Evolutionary conservation across 805 yeast species (phyloP), one percentile per base, ranked within the genome.

Genomic region (Alloascoidea hylecoeti): DNA sequence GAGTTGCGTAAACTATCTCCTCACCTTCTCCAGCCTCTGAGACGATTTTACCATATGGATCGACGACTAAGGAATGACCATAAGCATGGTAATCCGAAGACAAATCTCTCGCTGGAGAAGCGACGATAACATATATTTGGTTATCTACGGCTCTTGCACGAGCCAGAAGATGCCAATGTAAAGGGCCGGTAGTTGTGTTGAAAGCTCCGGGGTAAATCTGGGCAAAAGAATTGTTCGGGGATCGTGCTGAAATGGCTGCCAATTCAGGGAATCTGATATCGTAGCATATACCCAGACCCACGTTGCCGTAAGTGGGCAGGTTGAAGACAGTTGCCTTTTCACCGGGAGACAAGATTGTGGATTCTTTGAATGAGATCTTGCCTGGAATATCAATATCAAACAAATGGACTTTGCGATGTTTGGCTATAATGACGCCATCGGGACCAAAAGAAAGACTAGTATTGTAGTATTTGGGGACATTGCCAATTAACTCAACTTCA

Each of bases 331-430:
- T 85, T 33, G 94, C 79, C 51, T 78, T 78, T 47, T 70, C 64
- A 16, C 96, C 97, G 6, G 85, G 84, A 5, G 79, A 68, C 42
- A 92, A 64, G 2, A 83, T 71, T 17, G 65, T 66, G 35, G 84
- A 75, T 55, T 89, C 98, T 53, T 79, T 75, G 64, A 89, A 89
- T 9, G 86, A 72, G 53, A 92, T 86, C 38, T 89, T 88, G 35
- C 79, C 78, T 1, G 96, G 96, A 39, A 89, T 85, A 46, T 85
- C 92, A 41, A 89, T 83, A 53, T 89, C 97, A 50, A 89, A 89
- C 44, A 89, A 57, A 53, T 89, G 98, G 2, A 75, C 88, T 52
- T 89, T 89, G 47, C 97, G 71, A 56, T 85, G 97, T 50, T 78
- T 82, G 36, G 85, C 96, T 39, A 89, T 72, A 40, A 88, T 63